A percentile compares a stretch with the other conserved stretches of the same genome.
Evolutionary conservation across 192 early-diverging fungal species (phyloP).

Genomic region (Powellomyces hirtus): DNA sequence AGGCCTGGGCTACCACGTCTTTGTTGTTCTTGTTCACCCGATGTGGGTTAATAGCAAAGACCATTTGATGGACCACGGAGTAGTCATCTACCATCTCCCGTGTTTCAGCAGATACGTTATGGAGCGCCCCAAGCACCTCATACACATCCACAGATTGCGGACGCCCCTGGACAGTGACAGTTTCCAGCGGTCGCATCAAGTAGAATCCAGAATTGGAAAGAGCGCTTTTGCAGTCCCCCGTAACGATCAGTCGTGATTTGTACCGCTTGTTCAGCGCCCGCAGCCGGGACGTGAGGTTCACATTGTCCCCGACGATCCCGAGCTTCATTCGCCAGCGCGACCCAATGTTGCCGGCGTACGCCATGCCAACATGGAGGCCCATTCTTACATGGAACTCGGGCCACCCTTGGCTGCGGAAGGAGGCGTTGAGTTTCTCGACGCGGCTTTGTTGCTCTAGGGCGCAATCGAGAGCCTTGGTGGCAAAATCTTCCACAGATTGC

Average conservation of each 20-base stretch:
- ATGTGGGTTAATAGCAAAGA: background rate
- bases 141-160: background rate
- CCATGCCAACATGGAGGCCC: conserved; percentile 1
- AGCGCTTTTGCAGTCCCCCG: background rate
- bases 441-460: conserved; percentile 3
- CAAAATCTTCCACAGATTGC: background rate
- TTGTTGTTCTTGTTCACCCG: background rate
- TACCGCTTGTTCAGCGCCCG: background rate
- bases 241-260: background rate
- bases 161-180: background rate
- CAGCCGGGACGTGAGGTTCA: conserved; percentile 3
- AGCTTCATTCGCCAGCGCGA: background rate
- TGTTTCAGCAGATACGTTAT: background rate
- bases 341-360: conserved; percentile 1
- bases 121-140: background rate
- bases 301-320: conserved; percentile 8
- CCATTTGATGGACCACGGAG: conserved; percentile 2
- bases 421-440: background rate
- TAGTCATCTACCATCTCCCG: background rate
- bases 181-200: conserved; percentile 1
- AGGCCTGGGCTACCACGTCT: background rate
- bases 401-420: conserved; percentile 4
- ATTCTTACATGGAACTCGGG: background rate
- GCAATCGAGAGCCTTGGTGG: background rate
- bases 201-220: background rate